Evolutionary conservation across 805 yeast species (phyloP).

Genomic region (Saccharomycopsis sp.): DNA sequence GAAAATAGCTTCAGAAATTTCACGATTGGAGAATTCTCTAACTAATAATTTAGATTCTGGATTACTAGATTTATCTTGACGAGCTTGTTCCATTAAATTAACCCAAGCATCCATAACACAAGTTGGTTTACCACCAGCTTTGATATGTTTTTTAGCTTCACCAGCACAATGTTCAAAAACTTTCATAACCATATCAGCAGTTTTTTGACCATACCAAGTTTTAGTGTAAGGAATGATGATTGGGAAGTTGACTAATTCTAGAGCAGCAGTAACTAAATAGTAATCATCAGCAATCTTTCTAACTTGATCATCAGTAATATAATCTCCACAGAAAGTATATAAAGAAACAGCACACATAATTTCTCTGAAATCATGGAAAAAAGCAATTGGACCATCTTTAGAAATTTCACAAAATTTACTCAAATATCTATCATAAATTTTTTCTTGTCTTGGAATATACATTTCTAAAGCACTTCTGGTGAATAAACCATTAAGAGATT

Average conservation of each 20-base stretch:
- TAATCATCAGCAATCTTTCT: conserved; percentile 85
- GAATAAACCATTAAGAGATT: conserved; percentile 81
- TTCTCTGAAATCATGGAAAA: conserved; percentile 92
- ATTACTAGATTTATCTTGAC: conserved; percentile 34
- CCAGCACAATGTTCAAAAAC: conserved; percentile 84
- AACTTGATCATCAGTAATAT: conserved; percentile 87
- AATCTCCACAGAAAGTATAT: conserved; percentile 91
- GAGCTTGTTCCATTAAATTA: conserved; percentile 62
- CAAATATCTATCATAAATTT: conserved; percentile 73
- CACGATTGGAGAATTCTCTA: conserved; percentile 80
- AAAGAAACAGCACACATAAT: conserved; percentile 89
- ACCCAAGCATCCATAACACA: conserved; percentile 98
- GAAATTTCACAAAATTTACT: conserved; percentile 50
- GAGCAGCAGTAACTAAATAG: conserved; percentile 85
- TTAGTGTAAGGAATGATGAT: conserved; percentile 92
- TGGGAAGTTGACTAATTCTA: conserved; percentile 96
- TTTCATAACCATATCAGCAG: conserved; percentile 91
- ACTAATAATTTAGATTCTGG: conserved; percentile 48
- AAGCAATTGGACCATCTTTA: conserved; percentile 57
- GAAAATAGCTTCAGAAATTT: conserved; percentile 92
- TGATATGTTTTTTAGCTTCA: conserved; percentile 73
- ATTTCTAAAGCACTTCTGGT: conserved; percentile 72
- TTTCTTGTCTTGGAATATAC: conserved; percentile 80
- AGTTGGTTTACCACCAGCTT: conserved; percentile 62
- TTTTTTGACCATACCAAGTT: conserved; percentile 94